These are phyloP conservation scores for Phytopythium aichiense DNA, from an alignment of 352 stramenopile species.

Conservation along the genomic window DNA sequence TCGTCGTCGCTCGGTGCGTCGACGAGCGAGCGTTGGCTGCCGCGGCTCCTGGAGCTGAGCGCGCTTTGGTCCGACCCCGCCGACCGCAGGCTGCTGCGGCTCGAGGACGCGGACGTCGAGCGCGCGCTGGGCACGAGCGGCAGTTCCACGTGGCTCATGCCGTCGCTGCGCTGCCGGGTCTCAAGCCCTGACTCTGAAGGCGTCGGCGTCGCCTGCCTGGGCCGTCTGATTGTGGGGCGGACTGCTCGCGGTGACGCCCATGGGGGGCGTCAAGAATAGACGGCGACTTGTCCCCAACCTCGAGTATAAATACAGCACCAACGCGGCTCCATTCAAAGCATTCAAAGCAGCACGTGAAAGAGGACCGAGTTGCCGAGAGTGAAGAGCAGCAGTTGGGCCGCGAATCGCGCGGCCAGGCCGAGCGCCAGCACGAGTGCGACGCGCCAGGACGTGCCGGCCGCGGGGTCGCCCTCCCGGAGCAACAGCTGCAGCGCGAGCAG, in stretches of 20 bases:
- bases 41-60: slow-evolving; percentile 24
- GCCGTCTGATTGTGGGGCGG: too few species aligned
- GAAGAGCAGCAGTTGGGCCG: slow-evolving; percentile 55
- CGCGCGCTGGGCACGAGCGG: slow-evolving; percentile 43
- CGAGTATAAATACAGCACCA: too few species aligned
- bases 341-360: slow-evolving; percentile 67
- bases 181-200: too few species aligned
- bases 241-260: too few species aligned
- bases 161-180: not conserved
- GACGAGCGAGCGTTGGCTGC: slow-evolving; percentile 18
- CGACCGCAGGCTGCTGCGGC: slow-evolving; percentile 36
- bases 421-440: slow-evolving; percentile 29
- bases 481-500: slow-evolving; percentile 67
- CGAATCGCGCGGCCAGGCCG: slow-evolving; percentile 35
- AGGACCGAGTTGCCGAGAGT: slow-evolving; percentile 65
- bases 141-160: slow-evolving; percentile 51
- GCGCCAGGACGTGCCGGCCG: slow-evolving; percentile 22
- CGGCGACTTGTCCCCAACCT: not conserved
- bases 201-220: too few species aligned
- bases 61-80: slow-evolving; percentile 38
- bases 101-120: slow-evolving; percentile 36
- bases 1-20: slow-evolving; percentile 16
- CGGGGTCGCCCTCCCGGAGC: slow-evolving; percentile 42
- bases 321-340: slow-evolving; percentile 18
- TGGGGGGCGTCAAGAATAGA: not conserved